Evolutionary conservation across 345 rosid species (phyloP).

Genomic region (Ailanthus altissimus): DNA sequence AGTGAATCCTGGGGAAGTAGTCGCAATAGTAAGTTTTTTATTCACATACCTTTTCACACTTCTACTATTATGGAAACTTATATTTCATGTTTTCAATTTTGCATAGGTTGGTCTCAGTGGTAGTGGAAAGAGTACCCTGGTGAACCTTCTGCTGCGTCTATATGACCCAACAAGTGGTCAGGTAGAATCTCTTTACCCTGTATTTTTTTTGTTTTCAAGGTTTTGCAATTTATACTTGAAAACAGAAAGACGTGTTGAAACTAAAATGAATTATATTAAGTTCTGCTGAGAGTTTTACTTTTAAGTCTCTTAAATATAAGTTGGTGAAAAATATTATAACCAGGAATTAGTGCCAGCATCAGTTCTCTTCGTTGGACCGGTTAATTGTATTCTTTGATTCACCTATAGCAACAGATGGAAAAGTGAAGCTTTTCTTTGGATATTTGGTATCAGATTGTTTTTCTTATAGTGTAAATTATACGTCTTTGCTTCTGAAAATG

Average conservation of each 20-base stretch:
- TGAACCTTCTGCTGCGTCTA: slow-evolving; percentile 81
- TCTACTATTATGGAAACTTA: slow-evolving; percentile 17
- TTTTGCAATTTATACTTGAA: background rate
- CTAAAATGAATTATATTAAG: background rate
- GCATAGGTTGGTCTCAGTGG: slow-evolving; percentile 96
- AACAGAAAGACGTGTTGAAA: slow-evolving; percentile 6
- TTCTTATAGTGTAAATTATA: background rate
- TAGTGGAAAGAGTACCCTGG: slow-evolving; percentile 95
- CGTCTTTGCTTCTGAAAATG: background rate
- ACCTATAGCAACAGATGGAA: background rate
- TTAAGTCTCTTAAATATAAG: background rate
- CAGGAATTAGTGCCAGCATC: background rate
- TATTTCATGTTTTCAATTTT: slow-evolving; percentile 23
- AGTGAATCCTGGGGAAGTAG: slow-evolving; percentile 78
- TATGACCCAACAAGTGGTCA: slow-evolving; percentile 89
- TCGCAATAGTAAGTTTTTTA: slow-evolving; percentile 67
- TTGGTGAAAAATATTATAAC: slow-evolving; percentile 3
- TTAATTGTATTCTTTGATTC: slow-evolving; percentile 2
- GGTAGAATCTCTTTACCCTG: slow-evolving; percentile 40
- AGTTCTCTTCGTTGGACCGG: background rate
- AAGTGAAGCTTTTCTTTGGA: background rate
- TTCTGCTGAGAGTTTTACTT: background rate
- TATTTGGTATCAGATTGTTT: slow-evolving; percentile 7
- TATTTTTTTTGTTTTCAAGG: background rate
- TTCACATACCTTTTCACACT: slow-evolving; percentile 10